Evolutionary conservation across 148 eudicot genomes (phyloP).

Genomic region (Spergularia marina): DNA sequence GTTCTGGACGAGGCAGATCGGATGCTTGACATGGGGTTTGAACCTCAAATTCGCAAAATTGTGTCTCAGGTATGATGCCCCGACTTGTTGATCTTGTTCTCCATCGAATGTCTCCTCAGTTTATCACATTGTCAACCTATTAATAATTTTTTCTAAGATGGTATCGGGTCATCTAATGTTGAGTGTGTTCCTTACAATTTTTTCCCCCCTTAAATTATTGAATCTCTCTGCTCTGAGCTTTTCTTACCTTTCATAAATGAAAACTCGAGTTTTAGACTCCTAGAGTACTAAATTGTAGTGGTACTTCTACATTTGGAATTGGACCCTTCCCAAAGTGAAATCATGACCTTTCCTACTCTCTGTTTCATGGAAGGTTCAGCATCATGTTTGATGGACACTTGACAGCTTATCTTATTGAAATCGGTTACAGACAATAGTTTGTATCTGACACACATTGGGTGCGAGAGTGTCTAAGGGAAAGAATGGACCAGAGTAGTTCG

Average conservation of each 20-base stretch:
- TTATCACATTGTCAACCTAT: neutral
- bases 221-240: no score
- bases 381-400: neutral
- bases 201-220: no score
- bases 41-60: constrained; percentile 94
- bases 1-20: constrained; percentile 98
- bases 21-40: constrained; percentile 99
- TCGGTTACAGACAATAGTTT: no score
- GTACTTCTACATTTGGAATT: neutral
- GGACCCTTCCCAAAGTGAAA: neutral
- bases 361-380: neutral
- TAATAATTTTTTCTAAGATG: no score
- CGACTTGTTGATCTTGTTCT: neutral
- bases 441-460: no score
- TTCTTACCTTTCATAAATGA: no score
- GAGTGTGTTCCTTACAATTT: no score
- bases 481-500: no score
- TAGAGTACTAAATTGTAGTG: no score
- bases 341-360: neutral
- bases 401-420: neutral
- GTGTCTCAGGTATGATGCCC: constrained; percentile 65
- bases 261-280: no score
- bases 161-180: no score
- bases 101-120: neutral
- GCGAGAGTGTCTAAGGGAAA: no score